A percentile compares a stretch with the other conserved stretches of the same genome.
Evolutionary conservation across 352 stramenopile genomes (phyloP).

Genomic region (Ophiocytium majus): DNA sequence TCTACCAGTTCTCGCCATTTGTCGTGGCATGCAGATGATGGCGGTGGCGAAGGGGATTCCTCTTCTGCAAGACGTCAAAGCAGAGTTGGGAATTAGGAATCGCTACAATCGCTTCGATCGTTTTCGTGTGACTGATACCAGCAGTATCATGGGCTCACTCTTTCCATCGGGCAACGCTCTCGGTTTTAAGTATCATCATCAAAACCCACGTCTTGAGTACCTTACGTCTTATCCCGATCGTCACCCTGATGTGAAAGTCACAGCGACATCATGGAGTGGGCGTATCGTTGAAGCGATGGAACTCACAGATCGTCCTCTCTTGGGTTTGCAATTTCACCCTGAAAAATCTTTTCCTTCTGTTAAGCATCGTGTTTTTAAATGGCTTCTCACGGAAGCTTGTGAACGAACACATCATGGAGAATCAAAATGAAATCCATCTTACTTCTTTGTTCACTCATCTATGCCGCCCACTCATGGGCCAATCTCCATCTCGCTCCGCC

Average conservation of each 20-base stretch:
- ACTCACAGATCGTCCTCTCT: not conserved
- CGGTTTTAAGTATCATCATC: constrained; percentile 2
- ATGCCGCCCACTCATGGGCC: not conserved
- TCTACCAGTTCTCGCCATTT: not conserved
- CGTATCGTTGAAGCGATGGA: not conserved
- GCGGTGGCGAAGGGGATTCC: not conserved
- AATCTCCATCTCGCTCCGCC: constrained; percentile 7
- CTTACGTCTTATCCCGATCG: not conserved
- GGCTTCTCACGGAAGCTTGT: not conserved
- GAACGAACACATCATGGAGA: not conserved
- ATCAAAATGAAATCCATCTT: not conserved
- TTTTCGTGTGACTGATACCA: not conserved
- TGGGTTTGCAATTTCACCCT: not conserved
- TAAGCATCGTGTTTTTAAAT: not conserved
- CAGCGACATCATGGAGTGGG: not conserved
- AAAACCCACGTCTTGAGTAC: not conserved
- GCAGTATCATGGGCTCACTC: too few species aligned
- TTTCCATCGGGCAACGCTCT: too few species aligned
- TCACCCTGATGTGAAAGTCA: not conserved
- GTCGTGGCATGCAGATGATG: constrained; percentile 16
- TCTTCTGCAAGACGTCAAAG: not conserved
- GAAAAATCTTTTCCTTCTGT: not conserved
- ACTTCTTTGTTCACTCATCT: not conserved
- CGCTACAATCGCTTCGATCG: not conserved
- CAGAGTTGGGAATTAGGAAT: constrained; percentile 7